Evolutionary conservation across 257 asterid genomes (phyloP), one percentile per base, ranked within the genome.

Genomic region (Parsonsia alboflavescens): DNA sequence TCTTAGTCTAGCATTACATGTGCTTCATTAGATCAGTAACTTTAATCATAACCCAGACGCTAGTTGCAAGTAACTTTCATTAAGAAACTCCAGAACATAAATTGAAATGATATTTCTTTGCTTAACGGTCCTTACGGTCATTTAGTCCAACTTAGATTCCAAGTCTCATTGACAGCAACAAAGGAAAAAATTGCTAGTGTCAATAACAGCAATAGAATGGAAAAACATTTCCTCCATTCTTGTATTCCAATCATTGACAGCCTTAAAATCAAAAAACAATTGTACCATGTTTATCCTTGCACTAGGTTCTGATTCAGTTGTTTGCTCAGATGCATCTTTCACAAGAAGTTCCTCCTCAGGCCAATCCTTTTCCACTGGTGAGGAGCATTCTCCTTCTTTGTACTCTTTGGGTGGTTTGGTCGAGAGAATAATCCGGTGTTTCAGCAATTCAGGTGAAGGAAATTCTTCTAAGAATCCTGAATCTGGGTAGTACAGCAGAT

Each of bases 391-490:
- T 28, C 82, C 58, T 56, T 89, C 93, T 49, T 89, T 92, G 83
- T 92, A 90, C 81, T 92, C 97, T 82, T 89, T 94, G 2, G 97
- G 99, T 16, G 97, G 96, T 76, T 94, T 92, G 0, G 99, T 94
- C 1, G 97, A 94, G n/a, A 94, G 92, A 73, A 94, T 83, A 39
- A 94, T 86, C 56, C 79, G 88, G 71, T 89, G 84, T 82, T 89
- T 90, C 68, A 94, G 80, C 65, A 75, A 82, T 79, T 94, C 92
- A 0, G 97, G 97, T 10, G 99, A 92, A 70, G 97, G 99, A 61
- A 90, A 94, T 56, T 89, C 93, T 77, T 86, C 96, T 76, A 86
- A 73, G 81, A 36, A 41, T 64, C 83, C 96, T 0, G 89, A 80
- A 67, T 90, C 85, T 0, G 96, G 99, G 74, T 73, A 82, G 72